Conservation (phyloP, 129 eudicot genomes). For the Smallanthus sonchifolius region DNA sequence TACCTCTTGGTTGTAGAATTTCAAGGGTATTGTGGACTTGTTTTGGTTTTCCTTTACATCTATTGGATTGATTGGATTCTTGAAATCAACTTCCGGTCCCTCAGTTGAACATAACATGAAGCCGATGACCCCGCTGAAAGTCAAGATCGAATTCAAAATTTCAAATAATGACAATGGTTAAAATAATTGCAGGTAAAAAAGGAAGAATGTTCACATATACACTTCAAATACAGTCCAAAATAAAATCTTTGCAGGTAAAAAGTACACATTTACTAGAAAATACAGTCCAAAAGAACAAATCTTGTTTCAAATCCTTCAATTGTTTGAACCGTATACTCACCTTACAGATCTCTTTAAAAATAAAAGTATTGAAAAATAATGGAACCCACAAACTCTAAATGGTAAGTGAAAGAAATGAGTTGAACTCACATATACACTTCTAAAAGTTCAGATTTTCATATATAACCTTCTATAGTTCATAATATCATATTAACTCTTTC, state of each 20-base stretch:
- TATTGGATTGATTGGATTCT: slow-evolving; percentile 79
- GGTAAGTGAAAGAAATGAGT: neutral
- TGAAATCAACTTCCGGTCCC: slow-evolving; percentile 90
- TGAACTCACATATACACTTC: neutral
- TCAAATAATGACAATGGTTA: neutral
- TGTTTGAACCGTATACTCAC: neutral
- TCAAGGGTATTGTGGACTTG: slow-evolving; percentile 60
- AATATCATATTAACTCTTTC: neutral
- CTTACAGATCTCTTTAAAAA: neutral
- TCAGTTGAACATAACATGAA: slow-evolving; percentile 97
- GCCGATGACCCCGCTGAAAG: slow-evolving; percentile 89
- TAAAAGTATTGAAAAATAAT: neutral
- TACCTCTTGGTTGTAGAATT: slow-evolving; percentile 92
- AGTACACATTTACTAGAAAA: neutral
- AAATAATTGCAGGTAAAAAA: neutral
- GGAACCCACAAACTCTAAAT: neutral
- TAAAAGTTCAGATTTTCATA: neutral
- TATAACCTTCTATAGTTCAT: too few relatives aligned
- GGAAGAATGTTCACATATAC: neutral
- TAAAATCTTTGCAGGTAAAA: too few relatives aligned
- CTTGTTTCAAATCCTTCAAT: neutral
- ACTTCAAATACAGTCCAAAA: too few relatives aligned
- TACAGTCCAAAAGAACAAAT: neutral
- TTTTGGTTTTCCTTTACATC: slow-evolving; percentile 50
- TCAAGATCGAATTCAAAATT: neutral